Base-by-base conservation (phyloP, 352 stramenopile species). In the Pythium brachiatum region DNA sequence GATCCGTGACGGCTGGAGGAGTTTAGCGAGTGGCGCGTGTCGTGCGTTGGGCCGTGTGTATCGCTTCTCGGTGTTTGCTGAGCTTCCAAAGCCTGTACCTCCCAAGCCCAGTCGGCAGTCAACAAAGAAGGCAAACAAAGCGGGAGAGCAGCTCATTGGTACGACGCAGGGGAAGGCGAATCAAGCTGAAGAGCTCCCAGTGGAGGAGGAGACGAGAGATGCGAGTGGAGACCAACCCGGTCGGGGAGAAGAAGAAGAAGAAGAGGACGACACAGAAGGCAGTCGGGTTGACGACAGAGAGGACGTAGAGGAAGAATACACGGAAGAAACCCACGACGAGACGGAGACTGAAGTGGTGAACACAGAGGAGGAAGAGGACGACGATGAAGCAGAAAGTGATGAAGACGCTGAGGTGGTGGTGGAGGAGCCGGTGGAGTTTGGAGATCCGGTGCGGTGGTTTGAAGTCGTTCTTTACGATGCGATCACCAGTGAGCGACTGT, bases 381-480 rank as follows among this genome's bases (percentile, higher is more conserved):
- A 50, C 23, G 44, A n/a, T 4, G 44, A 34, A 3, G 44, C 32
- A 5, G 44, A 34, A 11, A 23, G 32, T 1, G 44, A 52, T 7
- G 16, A 52, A 25, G 44, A 51, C 6, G 43, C 6, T 8, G 43
- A 34, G 13, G 44, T 20, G 21, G 25, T 50, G 5, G 38, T 46
- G 4, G 38, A 46, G 38, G 16, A n/a, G 13, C 38, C 20, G 2
- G 41, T 27, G 20, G 41, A 48, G n/a, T 48, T 48, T 15, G 20
- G 7, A 11, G 44, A 52, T 52, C 44, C 23, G 4, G 23, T 52
- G 8, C 44, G 23, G 4, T 65, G 68, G 21, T 72, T 88, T 51
- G 62, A 58, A 4, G 16, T 88, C 3, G 51, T 73, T 29, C 53
- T 88, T 16, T 88, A 88, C 47, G 69, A 88, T 27, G 57, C 68